Conservation (phyloP, 2,329 filamentous ascomycete genomes). For the Penicillium sp. region DNA sequence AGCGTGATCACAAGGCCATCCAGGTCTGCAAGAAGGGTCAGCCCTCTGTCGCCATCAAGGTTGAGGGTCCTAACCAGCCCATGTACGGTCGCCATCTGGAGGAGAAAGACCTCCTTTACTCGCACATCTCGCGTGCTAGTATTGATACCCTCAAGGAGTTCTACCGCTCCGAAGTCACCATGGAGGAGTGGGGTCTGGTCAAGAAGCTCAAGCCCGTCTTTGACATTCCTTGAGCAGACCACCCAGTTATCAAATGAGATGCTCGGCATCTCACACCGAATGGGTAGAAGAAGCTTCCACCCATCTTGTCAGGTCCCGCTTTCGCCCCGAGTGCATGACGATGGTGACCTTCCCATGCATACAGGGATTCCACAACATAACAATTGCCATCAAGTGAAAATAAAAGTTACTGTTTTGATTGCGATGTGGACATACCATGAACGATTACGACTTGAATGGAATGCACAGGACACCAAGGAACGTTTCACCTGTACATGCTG, state of each 20-base stretch:
- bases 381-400: conserved; percentile 17
- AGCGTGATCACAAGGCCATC: conserved; percentile 96
- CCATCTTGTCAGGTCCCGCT: conserved; percentile 1
- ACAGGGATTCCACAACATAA: conserved; percentile 12
- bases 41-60: conserved; percentile 96
- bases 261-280: background rate
- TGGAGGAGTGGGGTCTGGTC: conserved; percentile 92
- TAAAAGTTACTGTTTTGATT: conserved; percentile 23
- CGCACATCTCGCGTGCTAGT: conserved; percentile 76
- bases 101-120: conserved; percentile 85
- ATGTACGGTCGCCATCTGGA: conserved; percentile 93
- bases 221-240: conserved; percentile 66
- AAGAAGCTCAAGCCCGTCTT: conserved; percentile 94
- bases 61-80: conserved; percentile 90
- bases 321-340: conserved; percentile 4
- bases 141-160: conserved; percentile 97
- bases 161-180: conserved; percentile 80
- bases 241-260: background rate
- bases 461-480: conserved; percentile 13
- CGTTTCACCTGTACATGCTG: conserved; percentile 30
- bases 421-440: conserved; percentile 27
- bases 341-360: conserved; percentile 1
- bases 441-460: conserved; percentile 27
- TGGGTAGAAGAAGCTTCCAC: conserved; percentile 2
- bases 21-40: conserved; percentile 90